Base-by-base conservation (phyloP, 2,329 filamentous ascomycete genomes). In the Hymenoscyphus salicellus region DNA sequence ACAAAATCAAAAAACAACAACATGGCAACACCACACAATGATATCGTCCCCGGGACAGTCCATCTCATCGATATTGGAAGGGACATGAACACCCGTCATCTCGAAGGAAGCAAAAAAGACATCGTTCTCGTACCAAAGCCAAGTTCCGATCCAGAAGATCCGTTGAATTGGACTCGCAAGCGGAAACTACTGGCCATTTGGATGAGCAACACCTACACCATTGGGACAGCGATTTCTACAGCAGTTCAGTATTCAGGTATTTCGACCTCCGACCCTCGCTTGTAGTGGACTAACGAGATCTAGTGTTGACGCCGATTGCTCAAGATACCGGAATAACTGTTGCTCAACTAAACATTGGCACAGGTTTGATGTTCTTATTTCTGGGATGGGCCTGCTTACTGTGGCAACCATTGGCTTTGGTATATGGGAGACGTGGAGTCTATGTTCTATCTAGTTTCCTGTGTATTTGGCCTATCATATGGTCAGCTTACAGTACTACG, bases 371-470 rank as follows among this genome's bases (percentile, higher is more conserved):
- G 79, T 83, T 83, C 66, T 69, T 83, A 26, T 75, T 80, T 14
- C 77, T 82, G 20, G 81, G 82, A 1, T 83, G 80, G 80, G 80
- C 79, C 0, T 78, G 79, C 64, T 71, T 84, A 3, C 71, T 84
- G 41, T 83, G 80, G 80, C 82, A 84, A 67, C 81, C 82, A 1
- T 72, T 84, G 32, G 82, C 82, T 0, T 71, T 83, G 16, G 38
- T 59, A 2, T 83, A 81, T 63, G 82, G 83, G 20, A 60, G 63
- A 33, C 59, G 63, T 16, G 56, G 63, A 5, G 63, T 62, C 14
- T 65, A 65, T 30, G 41, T 65, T 32, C 28, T 62, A 7, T 62
- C 63, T 1, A 49, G 55, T 3, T 62, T 76, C 43, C 69, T 70
- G 49, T 71, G 64, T 14, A 68, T 70, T 49, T 69, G 77, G 73